Evolutionary conservation across 2,329 filamentous ascomycete genomes (phyloP).

Genomic region (Ascomycota sp.): DNA sequence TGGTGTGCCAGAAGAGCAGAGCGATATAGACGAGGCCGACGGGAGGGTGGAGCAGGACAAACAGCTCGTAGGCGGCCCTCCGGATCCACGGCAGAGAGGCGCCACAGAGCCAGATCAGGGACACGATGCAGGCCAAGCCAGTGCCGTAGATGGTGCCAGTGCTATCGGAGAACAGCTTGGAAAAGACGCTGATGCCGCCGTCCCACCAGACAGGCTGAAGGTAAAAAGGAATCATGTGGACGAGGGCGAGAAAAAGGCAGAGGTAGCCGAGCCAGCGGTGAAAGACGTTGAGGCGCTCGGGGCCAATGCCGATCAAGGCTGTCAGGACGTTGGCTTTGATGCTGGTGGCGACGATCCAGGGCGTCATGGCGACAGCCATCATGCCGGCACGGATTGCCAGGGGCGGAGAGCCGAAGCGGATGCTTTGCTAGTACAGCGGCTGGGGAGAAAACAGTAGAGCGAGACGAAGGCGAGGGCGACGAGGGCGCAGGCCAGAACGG

Average conservation of each 20-base stretch:
- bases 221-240: conserved; percentile 81
- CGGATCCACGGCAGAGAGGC: conserved; percentile 67
- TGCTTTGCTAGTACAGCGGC: conserved; percentile 76
- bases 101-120: conserved; percentile 63
- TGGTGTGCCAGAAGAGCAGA: conserved; percentile 87
- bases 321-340: conserved; percentile 83
- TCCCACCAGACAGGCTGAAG: conserved; percentile 73
- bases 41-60: conserved; percentile 64
- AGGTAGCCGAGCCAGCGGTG: conserved; percentile 85
- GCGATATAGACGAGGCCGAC: conserved; percentile 63
- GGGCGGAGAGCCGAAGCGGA: conserved; percentile 67
- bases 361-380: conserved; percentile 77
- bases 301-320: conserved; percentile 71
- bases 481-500: conserved; percentile 46
- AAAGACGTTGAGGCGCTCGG: conserved; percentile 78
- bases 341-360: conserved; percentile 77
- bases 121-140: conserved; percentile 62
- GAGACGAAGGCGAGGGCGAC: conserved; percentile 52
- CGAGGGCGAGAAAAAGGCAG: conserved; percentile 59
- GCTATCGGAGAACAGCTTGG: conserved; percentile 43
- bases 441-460: conserved; percentile 70
- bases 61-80: conserved; percentile 64
- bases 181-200: conserved; percentile 49
- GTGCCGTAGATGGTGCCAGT: conserved; percentile 65
- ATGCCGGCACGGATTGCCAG: conserved; percentile 75